Evolutionary conservation across 176 grass and related monocot genomes (phyloP), one percentile per base, ranked within the genome.

Genomic region (Ensete ventricosum): DNA sequence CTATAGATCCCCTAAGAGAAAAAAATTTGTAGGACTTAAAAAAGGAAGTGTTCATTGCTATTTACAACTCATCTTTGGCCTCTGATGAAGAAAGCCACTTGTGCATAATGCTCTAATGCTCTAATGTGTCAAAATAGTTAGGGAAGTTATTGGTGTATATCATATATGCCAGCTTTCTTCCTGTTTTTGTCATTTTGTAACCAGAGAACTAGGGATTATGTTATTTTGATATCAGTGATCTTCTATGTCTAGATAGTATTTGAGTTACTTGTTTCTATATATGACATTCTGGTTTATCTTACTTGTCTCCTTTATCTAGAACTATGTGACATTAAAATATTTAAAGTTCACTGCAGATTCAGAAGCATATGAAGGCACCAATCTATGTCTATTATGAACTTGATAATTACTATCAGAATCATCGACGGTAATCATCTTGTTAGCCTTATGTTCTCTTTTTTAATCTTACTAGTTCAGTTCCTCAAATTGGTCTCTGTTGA

Each of bases 351-450:
- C 81, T 89, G 73, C 59, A 94, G 95, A 78, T 94, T 73, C 50
- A 84, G 72, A 82, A 87, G 48, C 73, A 75, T 79, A 99, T 99
- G 90, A 94, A 79, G 67, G 88, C 95, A 55, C 95, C 95, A 34
- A 87, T 99, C 67, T 91, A 87, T 86, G 78, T 99, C 62, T 99
- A 94, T 76, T 99, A 99, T 71, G 95, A 99, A 84, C 90, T 99
- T 51, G 88, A 88, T 54, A 91, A 91, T 64, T 99, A 88, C 71
- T 99, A 94, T 81, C 95, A 98, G 77, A 98, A 98, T 71, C 95
- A 98, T 79, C 84, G 95, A 80, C 86, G 90, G 95, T 93, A 82
- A 79, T 6, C 48, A 65, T 77, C 9, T 23, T 54, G 21, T 58
- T 1, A 19, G 14, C 50, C 52, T 59, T 10, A 24, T 75, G 7